Evolutionary conservation across 768 basidiomycete species (phyloP), one percentile per base, ranked within the genome.

Genomic region (Wakefieldia striispora): DNA sequence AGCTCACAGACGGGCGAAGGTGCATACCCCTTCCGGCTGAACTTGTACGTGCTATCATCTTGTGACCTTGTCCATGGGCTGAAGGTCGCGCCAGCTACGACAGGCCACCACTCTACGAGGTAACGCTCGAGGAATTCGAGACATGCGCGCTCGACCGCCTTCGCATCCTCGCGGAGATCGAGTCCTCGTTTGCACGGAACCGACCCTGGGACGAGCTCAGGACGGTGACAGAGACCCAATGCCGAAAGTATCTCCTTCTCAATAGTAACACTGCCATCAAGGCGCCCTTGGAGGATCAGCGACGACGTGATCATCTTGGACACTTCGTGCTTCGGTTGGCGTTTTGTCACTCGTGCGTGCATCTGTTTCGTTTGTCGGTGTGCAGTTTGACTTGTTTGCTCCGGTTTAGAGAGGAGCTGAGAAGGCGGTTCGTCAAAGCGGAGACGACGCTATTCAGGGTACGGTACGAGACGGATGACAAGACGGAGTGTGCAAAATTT

Each of bases 111-210:
- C 67, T 78, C 14, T 85, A 84, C 48, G 93, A 98, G 60, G 86
- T 98, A 17, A 93, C 93, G 1, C 75, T 98, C 16, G 97, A 98
- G 65, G 90, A 97, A 55, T 99, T 99, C 58, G 97, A 99, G 66
- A 84, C 78, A 3, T 90, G 79, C 63, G 97, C 97, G 1, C 75
- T 99, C 19, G 84, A 95, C 57, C 75, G 97, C 33, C 77, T 99
- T 27, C 83, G 91, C 23, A 77, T 97, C 16, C 79, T 97, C 16
- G 87, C 89, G 14, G 92, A 95, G 65, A 95, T 97, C 47, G 93
- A 95, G 62, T 86, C 94, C 2, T 92, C 88, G 4, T 81, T 83
- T 53, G 88, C 85, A 10, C 86, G 93, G 29, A 92, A 93, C 62
- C 74, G 90, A 36, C 66, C 85, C n/a, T 85, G 78, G 75, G 84